These are phyloP conservation scores for Liriodendron chinense DNA, from an alignment of 164 flowering plant species.

Conservation along the genomic window DNA sequence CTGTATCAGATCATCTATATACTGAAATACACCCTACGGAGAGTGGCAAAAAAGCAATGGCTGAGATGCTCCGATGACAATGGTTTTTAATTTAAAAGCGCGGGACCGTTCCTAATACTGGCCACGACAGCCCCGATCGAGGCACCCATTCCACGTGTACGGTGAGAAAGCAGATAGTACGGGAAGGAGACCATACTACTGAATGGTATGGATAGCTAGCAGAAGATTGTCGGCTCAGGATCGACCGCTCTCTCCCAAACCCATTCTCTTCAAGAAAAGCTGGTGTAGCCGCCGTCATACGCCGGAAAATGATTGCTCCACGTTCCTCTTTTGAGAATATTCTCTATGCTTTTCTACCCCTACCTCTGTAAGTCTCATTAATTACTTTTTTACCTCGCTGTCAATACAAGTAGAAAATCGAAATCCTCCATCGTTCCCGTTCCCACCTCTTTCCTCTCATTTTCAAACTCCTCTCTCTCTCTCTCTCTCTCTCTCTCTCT, in stretches of 20 bases:
- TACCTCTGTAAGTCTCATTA: background rate
- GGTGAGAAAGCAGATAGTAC: background rate
- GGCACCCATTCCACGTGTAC: background rate
- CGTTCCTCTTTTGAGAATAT: slow-evolving; percentile 1
- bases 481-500: background rate
- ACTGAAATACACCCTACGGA: too few relatives aligned
- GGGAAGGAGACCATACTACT: background rate
- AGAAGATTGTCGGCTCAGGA: slow-evolving; percentile 7
- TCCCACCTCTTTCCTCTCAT: background rate
- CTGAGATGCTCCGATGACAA: too few relatives aligned
- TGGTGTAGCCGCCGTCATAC: slow-evolving; percentile 19
- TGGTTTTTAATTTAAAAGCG: too few relatives aligned
- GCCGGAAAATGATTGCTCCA: slow-evolving; percentile 26
- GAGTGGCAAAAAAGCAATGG: too few relatives aligned
- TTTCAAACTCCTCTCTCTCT: background rate
- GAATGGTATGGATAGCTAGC: background rate
- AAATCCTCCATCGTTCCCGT: background rate
- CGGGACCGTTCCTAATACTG: too few relatives aligned
- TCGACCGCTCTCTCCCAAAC: background rate
- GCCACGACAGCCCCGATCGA: background rate
- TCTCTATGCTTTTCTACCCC: background rate
- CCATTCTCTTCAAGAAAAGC: slow-evolving; percentile 8
- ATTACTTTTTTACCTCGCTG: background rate
- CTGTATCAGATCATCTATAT: too few relatives aligned
- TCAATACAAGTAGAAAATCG: background rate